Conservation (phyloP, 176 grass and related monocot genomes). For the Eleusine coracana region DNA sequence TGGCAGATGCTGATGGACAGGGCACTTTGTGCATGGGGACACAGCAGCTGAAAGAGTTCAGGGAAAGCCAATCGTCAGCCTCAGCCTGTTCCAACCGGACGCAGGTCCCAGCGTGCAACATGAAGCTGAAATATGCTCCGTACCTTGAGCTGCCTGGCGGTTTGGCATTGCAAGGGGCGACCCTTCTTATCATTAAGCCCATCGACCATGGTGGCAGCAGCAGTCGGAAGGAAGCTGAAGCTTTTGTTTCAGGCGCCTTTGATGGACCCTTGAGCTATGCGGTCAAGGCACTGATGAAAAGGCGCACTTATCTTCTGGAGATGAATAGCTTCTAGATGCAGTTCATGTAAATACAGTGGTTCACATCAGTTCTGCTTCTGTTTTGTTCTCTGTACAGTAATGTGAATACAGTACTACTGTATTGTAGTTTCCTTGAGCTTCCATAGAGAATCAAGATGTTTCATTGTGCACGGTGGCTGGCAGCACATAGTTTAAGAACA, state of each 20-base stretch:
- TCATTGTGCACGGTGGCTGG: not conserved
- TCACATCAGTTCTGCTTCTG: not conserved
- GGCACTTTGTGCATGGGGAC: slow-evolving; percentile 69
- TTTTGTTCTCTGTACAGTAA: not conserved
- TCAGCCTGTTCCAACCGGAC: slow-evolving; percentile 75
- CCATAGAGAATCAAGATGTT: not conserved
- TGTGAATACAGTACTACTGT: not conserved
- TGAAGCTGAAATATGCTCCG: slow-evolving; percentile 77
- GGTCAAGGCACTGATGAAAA: slow-evolving; percentile 70
- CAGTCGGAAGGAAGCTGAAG: slow-evolving; percentile 64
- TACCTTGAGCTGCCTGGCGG: slow-evolving; percentile 73
- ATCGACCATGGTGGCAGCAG: slow-evolving; percentile 34
- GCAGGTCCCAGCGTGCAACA: slow-evolving; percentile 80
- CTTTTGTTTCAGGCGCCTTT: slow-evolving; percentile 68
- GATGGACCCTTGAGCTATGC: slow-evolving; percentile 65
- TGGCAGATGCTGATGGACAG: slow-evolving; percentile 72
- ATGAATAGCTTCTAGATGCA: slow-evolving; percentile 87
- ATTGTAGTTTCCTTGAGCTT: not conserved
- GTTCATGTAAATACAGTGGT: not conserved
- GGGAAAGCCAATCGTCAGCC: slow-evolving; percentile 57
- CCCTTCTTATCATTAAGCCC: slow-evolving; percentile 69
- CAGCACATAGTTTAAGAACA: not conserved
- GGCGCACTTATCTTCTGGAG: slow-evolving; percentile 83
- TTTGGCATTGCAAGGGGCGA: slow-evolving; percentile 71
- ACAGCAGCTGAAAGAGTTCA: slow-evolving; percentile 83